Evolutionary conservation across 345 rosid genomes (phyloP).

Genomic region (Hibiscus tridactylites): DNA sequence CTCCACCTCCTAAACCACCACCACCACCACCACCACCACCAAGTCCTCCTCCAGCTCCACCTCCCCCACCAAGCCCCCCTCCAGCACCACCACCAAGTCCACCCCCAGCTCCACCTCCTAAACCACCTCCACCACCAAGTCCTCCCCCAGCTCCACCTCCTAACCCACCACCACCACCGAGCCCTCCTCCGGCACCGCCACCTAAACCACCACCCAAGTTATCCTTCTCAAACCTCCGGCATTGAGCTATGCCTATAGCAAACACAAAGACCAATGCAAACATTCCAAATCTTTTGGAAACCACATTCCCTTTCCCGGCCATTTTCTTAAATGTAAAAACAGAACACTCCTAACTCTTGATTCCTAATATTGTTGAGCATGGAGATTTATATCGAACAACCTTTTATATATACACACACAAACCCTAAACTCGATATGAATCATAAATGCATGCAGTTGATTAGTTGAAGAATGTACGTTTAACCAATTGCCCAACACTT

Average conservation of each 20-base stretch:
- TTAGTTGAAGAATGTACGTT: not conserved
- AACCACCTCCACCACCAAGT: not conserved
- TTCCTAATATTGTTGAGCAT: not conserved
- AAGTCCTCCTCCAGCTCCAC: not conserved
- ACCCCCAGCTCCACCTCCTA: slow-evolving; percentile 4
- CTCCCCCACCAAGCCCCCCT: not conserved
- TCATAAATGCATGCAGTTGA: slow-evolving; percentile 15
- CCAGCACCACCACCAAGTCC: slow-evolving; percentile 2
- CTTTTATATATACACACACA: not conserved
- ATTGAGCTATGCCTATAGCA: slow-evolving; percentile 27
- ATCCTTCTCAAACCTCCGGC: slow-evolving; percentile 24
- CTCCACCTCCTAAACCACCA: not conserved
- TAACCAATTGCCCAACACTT: not conserved
- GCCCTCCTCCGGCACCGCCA: slow-evolving; percentile 4
- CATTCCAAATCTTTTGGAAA: slow-evolving; percentile 11
- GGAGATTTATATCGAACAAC: not conserved
- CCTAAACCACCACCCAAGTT: not conserved
- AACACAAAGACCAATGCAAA: slow-evolving; percentile 17
- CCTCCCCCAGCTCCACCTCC: not conserved
- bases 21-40: slow-evolving; percentile 9
- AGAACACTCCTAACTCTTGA: not conserved
- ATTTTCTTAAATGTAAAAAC: slow-evolving; percentile 7
- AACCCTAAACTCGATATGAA: not conserved
- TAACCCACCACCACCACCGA: not conserved
- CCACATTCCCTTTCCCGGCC: slow-evolving; percentile 16